Evolutionary conservation across 345 rosid species (phyloP).

Genomic region (Limnanthes douglasii): DNA sequence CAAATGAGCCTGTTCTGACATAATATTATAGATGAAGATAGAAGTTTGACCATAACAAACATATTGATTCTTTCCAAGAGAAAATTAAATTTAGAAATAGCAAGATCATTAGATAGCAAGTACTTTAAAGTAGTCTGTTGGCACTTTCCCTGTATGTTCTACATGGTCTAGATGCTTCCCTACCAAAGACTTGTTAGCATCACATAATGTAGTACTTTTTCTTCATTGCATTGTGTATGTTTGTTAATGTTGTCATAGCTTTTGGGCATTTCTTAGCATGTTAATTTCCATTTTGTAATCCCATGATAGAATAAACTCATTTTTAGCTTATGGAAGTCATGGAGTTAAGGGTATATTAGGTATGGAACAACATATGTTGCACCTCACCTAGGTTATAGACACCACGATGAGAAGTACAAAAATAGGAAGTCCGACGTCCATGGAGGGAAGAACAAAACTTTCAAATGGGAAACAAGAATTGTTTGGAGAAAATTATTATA

Average conservation of each 20-base stretch:
- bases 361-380: constrained; percentile 78
- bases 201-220: no score
- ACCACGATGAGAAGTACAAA: constrained; percentile 61
- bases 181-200: no score
- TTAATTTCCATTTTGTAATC: neutral
- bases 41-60: neutral
- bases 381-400: constrained; percentile 33
- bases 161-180: no score
- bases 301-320: neutral
- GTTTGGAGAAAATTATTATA: constrained; percentile 18
- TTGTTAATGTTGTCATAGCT: neutral
- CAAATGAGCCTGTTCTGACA: neutral
- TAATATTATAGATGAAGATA: neutral
- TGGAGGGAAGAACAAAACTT: constrained; percentile 49
- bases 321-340: constrained; percentile 44
- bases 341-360: constrained; percentile 60
- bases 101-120: neutral
- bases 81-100: neutral
- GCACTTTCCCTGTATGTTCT: no score
- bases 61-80: neutral
- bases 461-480: constrained; percentile 27
- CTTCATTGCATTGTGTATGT: no score
- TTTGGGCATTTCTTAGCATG: neutral
- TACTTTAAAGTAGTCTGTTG: no score
- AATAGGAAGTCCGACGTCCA: constrained; percentile 58